Evolutionary conservation across 768 basidiomycete genomes (phyloP).

Genomic region (Tricholoma flavovirens): DNA sequence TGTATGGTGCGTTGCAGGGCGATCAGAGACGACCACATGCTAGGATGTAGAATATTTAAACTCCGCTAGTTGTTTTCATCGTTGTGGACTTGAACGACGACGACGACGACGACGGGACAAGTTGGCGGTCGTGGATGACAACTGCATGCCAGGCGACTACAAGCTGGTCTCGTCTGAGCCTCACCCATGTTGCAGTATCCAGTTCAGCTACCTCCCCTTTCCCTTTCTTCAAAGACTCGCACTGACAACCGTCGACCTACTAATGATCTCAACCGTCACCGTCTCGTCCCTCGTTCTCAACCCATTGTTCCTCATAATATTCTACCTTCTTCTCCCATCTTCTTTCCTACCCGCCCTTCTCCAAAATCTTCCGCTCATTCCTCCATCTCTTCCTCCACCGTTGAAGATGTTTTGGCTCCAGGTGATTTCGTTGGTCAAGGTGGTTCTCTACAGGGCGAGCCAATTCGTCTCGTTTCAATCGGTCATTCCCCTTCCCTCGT

Average conservation of each 20-base stretch:
- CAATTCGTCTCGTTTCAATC: slow-evolving; percentile 52
- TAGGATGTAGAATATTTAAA: background rate
- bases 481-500: slow-evolving; percentile 28
- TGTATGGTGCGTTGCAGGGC: too few species aligned
- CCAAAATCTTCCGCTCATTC: slow-evolving; percentile 24
- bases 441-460: slow-evolving; percentile 58
- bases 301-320: slow-evolving; percentile 25
- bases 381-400: slow-evolving; percentile 31
- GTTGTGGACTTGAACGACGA: slow-evolving; percentile 17
- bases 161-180: slow-evolving; percentile 59
- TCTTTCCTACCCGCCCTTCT: slow-evolving; percentile 21
- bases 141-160: slow-evolving; percentile 50
- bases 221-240: slow-evolving; percentile 30
- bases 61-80: slow-evolving; percentile 2
- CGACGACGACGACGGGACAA: slow-evolving; percentile 24
- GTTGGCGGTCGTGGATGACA: slow-evolving; percentile 14
- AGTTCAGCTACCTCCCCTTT: slow-evolving; percentile 36
- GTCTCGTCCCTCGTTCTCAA: slow-evolving; percentile 21
- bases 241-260: slow-evolving; percentile 35
- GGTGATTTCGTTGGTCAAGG: slow-evolving; percentile 75
- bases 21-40: too few species aligned
- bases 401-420: slow-evolving; percentile 61
- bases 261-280: slow-evolving; percentile 33
- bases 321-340: slow-evolving; percentile 29
- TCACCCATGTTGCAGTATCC: slow-evolving; percentile 60